A percentile compares a stretch with the other conserved stretches of the same genome.
Conservation (phyloP, 2,329 filamentous ascomycete genomes). For the Arthrobotrys iridis region DNA sequence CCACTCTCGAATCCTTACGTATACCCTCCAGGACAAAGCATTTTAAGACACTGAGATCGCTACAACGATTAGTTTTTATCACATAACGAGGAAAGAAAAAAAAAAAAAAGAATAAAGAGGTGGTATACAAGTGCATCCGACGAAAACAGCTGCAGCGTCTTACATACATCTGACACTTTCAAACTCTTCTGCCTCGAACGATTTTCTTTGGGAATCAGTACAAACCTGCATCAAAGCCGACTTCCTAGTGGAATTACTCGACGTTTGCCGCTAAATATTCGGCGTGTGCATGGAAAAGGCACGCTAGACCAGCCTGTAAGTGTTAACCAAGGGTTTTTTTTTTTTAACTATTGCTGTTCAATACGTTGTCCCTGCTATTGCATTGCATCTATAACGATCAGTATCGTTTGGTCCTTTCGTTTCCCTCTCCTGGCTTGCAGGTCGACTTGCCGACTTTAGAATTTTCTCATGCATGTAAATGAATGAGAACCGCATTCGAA, state of each 20-base stretch:
- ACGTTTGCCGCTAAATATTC: slow-evolving; percentile 35
- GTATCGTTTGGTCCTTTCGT: slow-evolving; percentile 26
- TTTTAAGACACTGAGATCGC: slow-evolving; percentile 20
- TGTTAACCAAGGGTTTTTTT: slow-evolving; percentile 22
- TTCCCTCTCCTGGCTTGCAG: slow-evolving; percentile 13
- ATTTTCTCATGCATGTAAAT: slow-evolving; percentile 38
- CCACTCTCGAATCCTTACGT: slow-evolving; percentile 32
- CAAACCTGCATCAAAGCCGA: slow-evolving; percentile 16
- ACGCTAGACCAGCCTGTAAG: slow-evolving; percentile 33
- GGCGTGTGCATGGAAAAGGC: slow-evolving; percentile 24
- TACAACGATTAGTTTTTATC: slow-evolving; percentile 8
- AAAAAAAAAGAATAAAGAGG: no score
- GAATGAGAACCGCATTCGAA: slow-evolving; percentile 36
- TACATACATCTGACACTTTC: slow-evolving; percentile 23
- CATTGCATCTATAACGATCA: slow-evolving; percentile 30
- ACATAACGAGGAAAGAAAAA: no score
- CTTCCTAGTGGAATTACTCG: slow-evolving; percentile 1
- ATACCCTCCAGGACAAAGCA: slow-evolving; percentile 9
- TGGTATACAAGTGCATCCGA: slow-evolving; percentile 41
- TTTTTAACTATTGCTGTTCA: slow-evolving; percentile 22
- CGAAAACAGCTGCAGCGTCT: slow-evolving; percentile 36
- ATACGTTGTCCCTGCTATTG: slow-evolving; percentile 29
- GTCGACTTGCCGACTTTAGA: slow-evolving; percentile 47
- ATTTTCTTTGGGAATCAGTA: background rate
- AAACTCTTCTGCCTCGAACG: background rate